Base-by-base conservation (phyloP, 1,139 yeast genomes). In the Yamadazyma friedrichii region DNA sequence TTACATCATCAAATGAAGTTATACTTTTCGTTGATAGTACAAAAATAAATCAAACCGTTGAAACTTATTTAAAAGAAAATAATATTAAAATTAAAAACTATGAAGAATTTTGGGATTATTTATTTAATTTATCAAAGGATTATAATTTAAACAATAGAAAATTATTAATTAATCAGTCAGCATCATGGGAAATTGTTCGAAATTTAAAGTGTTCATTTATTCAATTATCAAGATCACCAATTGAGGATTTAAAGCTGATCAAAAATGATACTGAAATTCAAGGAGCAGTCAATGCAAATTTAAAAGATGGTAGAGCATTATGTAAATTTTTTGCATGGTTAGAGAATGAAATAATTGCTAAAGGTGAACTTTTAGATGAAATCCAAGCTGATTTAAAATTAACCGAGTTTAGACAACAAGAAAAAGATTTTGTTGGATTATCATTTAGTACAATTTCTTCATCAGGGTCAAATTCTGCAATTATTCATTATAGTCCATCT, bases 361-460 rank as follows among this genome's bases (percentile, higher is more conserved):
- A 83, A 33, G 74, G 74, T 41, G 79, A 77, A 34, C 64, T 82
- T 43, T 70, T 89, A 38, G 88, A 85, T 54, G 99, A 94, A 65
- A 74, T 78, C 48, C 78, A 78, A 37, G 98, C 94, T 2, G 93
- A 88, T 41, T 77, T 78, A 44, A 80, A 88, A 59, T 66, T 84
- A 42, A 67, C 78, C 13, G 78, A 77, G 50, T 81, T 87, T 58
- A 76, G 97, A 59, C 62, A 76, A 43, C 65, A 74, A 45, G 80
- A 81, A 54, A 68, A 68, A 40, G 66, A 83, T 51, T 94, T 84
- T 59, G 78, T 74, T 42, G 98, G 96, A 1, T 79, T 88, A 41
- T 88, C 97, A 1, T 94, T 93, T 59, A 91, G 85, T 45, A 89
- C 98, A 0, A 93, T 94, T 36, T 86, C 96, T 39, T 85, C 98